Evolutionary conservation across 164 flowering plant species (phyloP), one percentile per base, ranked within the genome.

Genomic region (Platanus orientalis): DNA sequence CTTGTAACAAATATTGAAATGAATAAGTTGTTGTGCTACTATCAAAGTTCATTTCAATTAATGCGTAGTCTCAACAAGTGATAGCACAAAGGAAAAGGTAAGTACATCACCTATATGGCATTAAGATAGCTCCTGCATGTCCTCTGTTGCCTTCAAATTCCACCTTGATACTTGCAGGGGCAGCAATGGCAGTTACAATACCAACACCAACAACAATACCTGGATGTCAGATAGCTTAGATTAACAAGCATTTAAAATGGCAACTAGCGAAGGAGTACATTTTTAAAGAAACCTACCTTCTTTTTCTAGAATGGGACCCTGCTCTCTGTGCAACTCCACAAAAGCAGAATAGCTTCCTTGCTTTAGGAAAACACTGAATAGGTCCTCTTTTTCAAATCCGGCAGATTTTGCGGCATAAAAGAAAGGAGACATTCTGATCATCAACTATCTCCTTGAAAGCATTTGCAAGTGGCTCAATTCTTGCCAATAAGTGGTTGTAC

Each of bases 121-220:
- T 94, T 60, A 94, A 67, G 44, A 84, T 93, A 45, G 97, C 96
- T 26, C 97, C 98, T n/a, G 98, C 97, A 75, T 94, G 98, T 24
- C 98, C 98, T 45, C 98, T 97, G 70, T 78, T 86, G 69, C 97
- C 98, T 82, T 89, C 93, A 82, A 94, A 94, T 47, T 83, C 89
- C 64, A 94, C 97, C 73, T 86, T 91, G 65, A 90, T 76, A 76
- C 98, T 94, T 73, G 97, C 97, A 47, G 98, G 97, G 47, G 98
- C 98, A 60, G 98, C 98, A 80, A 94, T 94, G 12, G 97, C 98
- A 71, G 98, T 91, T 56, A 94, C 96, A 66, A 94, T 71, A 51
- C 95, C 97, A n/a, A n/a, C n/a, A n/a, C n/a, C n/a, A 68, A 94
- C 83, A 40, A 89, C 64, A 74, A 80, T 71, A 61, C 86, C 98